Evolutionary conservation across 2,329 filamentous ascomycete genomes (phyloP).

Genomic region (Stemphylium vesicarium): DNA sequence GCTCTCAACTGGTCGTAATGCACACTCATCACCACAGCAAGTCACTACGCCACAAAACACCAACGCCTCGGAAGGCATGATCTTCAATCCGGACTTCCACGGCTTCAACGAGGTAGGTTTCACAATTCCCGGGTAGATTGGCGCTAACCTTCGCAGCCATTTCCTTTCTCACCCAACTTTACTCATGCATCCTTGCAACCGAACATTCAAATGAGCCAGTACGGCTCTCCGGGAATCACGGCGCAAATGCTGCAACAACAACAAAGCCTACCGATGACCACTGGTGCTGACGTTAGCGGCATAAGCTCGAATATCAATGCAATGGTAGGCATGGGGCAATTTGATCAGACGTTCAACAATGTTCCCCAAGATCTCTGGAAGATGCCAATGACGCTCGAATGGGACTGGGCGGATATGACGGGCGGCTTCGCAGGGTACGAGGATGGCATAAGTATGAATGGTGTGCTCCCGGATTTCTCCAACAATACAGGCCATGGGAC

Average conservation of each 20-base stretch:
- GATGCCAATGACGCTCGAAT: conserved; percentile 94
- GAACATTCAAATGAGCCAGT: conserved; percentile 36
- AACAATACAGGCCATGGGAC: conserved; percentile 36
- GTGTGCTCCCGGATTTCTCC: conserved; percentile 44
- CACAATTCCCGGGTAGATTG: not conserved
- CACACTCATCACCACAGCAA: conserved; percentile 38
- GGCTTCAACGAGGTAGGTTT: conserved; percentile 47
- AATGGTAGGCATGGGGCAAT: conserved; percentile 53
- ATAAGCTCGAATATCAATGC: conserved; percentile 36
- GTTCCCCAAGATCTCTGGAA: conserved; percentile 94
- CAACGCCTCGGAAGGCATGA: conserved; percentile 28
- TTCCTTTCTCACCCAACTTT: conserved; percentile 50
- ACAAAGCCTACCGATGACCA: conserved; percentile 31
- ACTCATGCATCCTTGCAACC: conserved; percentile 47
- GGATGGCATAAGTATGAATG: conserved; percentile 49
- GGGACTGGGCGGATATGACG: conserved; percentile 72
- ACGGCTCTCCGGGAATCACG: conserved; percentile 40
- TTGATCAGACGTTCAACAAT: conserved; percentile 75
- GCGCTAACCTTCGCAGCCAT: conserved; percentile 39
- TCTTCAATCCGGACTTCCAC: conserved; percentile 46
- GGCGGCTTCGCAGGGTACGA: conserved; percentile 44
- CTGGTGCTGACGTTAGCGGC: conserved; percentile 27
- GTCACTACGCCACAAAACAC: conserved; percentile 27
- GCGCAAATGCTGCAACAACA: conserved; percentile 41
- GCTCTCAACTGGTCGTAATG: conserved; percentile 37